Percentiles rank a stretch among this genome's conserved stretches.
These are phyloP conservation scores for Claviceps capensis DNA, from an alignment of 2,329 filamentous ascomycete species.

Conservation along the genomic window DNA sequence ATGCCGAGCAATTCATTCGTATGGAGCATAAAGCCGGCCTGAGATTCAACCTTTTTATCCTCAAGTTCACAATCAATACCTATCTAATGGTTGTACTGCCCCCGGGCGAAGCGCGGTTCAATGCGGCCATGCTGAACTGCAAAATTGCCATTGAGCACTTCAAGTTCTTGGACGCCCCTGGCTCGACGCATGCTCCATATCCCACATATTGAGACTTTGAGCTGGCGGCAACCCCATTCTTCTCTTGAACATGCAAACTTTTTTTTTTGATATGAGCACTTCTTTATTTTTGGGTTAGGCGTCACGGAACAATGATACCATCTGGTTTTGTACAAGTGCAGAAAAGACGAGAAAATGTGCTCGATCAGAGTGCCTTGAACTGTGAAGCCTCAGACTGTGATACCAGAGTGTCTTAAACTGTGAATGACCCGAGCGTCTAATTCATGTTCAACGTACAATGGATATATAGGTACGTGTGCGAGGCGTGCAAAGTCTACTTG, in stretches of 20 bases:
- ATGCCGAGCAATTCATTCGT: slow-evolving; percentile 66
- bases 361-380: too few species aligned
- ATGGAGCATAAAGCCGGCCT: slow-evolving; percentile 67
- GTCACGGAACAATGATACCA: slow-evolving; percentile 5
- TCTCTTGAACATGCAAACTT: not conserved
- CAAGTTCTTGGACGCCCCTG: slow-evolving; percentile 45
- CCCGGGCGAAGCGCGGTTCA: slow-evolving; percentile 82
- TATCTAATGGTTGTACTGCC: slow-evolving; percentile 89
- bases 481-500: too few species aligned
- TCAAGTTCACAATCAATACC: slow-evolving; percentile 93
- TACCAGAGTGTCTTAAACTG: too few species aligned
- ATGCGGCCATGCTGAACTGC: slow-evolving; percentile 80
- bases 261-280: not conserved
- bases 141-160: slow-evolving; percentile 77
- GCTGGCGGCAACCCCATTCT: not conserved
- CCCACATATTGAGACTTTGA: slow-evolving; percentile 7
- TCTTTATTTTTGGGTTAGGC: not conserved
- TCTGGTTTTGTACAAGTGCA: not conserved
- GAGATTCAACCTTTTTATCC: slow-evolving; percentile 85
- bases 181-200: slow-evolving; percentile 14
- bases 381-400: too few species aligned
- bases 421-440: too few species aligned
- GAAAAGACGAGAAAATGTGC: not conserved
- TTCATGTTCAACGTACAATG: too few species aligned
- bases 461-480: too few species aligned